Evolutionary conservation across 331 rosid genomes (phyloP).

Genomic region (Acacia pycnantha): DNA sequence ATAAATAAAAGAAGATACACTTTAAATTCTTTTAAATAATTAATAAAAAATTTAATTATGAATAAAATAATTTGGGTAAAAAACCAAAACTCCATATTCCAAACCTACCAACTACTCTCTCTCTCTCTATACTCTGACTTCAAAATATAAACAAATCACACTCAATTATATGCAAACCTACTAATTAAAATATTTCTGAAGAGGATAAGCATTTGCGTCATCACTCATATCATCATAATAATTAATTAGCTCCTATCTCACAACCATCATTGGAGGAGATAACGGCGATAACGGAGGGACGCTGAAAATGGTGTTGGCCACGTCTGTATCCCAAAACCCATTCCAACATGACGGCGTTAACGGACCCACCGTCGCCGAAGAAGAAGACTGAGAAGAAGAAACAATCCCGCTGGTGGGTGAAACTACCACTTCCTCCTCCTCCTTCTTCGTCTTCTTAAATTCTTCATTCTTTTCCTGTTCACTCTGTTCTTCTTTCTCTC

Average conservation of each 20-base stretch:
- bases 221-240: background rate
- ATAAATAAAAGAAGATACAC: background rate
- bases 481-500: slow-evolving; percentile 16
- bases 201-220: slow-evolving; percentile 11
- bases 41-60: background rate
- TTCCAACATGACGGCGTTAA: slow-evolving; percentile 53
- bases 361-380: slow-evolving; percentile 20
- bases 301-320: slow-evolving; percentile 43
- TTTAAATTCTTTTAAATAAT: background rate
- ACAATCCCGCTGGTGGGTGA: slow-evolving; percentile 21
- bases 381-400: background rate
- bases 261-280: slow-evolving; percentile 44
- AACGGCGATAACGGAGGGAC: slow-evolving; percentile 53
- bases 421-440: slow-evolving; percentile 15
- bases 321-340: slow-evolving; percentile 53
- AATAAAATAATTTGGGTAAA: background rate
- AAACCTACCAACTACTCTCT: background rate
- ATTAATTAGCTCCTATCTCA: background rate
- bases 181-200: background rate
- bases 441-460: background rate
- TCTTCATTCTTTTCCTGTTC: background rate
- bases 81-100: background rate
- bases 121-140: background rate
- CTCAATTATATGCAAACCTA: background rate
- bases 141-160: background rate